Evolutionary conservation across 1,284 basidiomycete genomes (phyloP).

Genomic region (Pyrrhoderma lamaoense): DNA sequence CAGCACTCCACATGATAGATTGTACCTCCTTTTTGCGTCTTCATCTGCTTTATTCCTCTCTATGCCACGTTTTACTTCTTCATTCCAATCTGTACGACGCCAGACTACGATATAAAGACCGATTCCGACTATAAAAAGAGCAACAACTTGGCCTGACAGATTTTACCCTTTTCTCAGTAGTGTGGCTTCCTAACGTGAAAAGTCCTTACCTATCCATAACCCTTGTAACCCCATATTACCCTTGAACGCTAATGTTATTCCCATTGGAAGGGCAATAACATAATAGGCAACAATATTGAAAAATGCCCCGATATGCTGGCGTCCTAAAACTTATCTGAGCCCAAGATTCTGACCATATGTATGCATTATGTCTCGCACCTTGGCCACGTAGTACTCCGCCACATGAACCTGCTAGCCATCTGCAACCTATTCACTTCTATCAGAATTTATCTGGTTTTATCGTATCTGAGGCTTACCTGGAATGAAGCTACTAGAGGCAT

Average conservation of each 20-base stretch:
- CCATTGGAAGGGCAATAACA: slow-evolving; percentile 62
- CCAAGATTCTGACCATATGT: background rate
- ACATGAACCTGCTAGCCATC: slow-evolving; percentile 70
- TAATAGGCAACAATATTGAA: slow-evolving; percentile 77
- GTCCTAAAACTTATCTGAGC: slow-evolving; percentile 33
- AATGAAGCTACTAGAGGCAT: slow-evolving; percentile 78
- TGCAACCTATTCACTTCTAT: slow-evolving; percentile 35
- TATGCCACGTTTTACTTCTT: slow-evolving; percentile 42
- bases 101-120: slow-evolving; percentile 60
- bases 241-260: slow-evolving; percentile 59
- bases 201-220: slow-evolving; percentile 51
- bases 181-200: background rate
- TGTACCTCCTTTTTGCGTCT: background rate
- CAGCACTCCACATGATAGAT: no score
- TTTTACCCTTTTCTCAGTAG: slow-evolving; percentile 2
- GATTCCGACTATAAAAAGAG: slow-evolving; percentile 63
- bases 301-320: slow-evolving; percentile 65
- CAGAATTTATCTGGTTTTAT: background rate
- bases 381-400: slow-evolving; percentile 66
- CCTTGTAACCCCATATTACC: slow-evolving; percentile 48
- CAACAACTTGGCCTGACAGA: slow-evolving; percentile 57
- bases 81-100: slow-evolving; percentile 59
- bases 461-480: slow-evolving; percentile 40
- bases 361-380: slow-evolving; percentile 31
- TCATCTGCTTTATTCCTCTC: slow-evolving; percentile 9